These are phyloP conservation scores for Epichloe scottii DNA, from an alignment of 2,329 filamentous ascomycete genomes.

Conservation along the genomic window DNA sequence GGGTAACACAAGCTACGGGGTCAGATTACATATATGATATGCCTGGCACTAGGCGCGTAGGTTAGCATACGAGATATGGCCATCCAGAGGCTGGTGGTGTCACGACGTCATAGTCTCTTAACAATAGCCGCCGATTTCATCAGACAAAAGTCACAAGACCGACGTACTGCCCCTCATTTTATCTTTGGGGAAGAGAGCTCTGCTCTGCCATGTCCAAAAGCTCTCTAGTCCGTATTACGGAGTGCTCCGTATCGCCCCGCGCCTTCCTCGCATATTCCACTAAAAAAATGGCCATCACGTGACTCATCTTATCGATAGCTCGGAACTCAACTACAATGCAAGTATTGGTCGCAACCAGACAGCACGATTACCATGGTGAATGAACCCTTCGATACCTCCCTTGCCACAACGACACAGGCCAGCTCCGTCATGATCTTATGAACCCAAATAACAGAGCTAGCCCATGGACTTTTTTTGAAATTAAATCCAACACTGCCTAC, in stretches of 20 bases:
- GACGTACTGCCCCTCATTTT: too few species aligned
- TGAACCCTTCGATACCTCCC: neutral
- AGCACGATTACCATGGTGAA: neutral
- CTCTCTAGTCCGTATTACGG: too few species aligned
- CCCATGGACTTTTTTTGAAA: neutral
- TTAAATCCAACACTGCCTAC: slow-evolving; percentile 3
- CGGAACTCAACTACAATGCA: neutral
- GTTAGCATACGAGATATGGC: neutral
- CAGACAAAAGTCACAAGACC: neutral
- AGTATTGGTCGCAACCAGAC: neutral
- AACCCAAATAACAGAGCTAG: neutral
- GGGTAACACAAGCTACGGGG: neutral
- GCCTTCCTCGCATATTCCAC: slow-evolving; percentile 6
- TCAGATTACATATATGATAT: neutral
- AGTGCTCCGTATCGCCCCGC: too few species aligned
- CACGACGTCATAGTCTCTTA: neutral
- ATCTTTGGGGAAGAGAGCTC: too few species aligned
- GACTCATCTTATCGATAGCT: slow-evolving; percentile 1
- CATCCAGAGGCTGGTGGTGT: neutral
- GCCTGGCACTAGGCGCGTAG: neutral
- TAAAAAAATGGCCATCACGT: neutral
- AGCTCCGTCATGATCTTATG: neutral
- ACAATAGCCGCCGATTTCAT: neutral
- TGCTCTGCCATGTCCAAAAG: neutral
- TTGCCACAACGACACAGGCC: neutral